These are phyloP conservation scores for Chlamydomonas applanata DNA, from an alignment of 139 green algal species.

Conservation along the genomic window DNA sequence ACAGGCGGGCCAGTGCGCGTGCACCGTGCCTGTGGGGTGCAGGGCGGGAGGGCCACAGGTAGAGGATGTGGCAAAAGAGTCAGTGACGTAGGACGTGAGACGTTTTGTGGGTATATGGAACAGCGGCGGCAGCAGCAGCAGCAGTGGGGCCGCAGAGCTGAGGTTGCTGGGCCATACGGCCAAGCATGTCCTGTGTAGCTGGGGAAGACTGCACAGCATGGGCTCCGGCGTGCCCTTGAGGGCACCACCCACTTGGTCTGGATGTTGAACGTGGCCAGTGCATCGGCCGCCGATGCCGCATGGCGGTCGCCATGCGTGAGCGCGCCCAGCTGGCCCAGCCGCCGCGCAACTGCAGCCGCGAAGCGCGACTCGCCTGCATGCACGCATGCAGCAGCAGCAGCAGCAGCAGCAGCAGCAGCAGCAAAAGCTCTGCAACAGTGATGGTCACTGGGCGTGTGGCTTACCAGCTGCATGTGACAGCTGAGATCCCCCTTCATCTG, in stretches of 20 bases:
- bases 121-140: no score
- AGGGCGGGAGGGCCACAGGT: not conserved
- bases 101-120: no score
- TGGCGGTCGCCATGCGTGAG: slow-evolving; percentile 64
- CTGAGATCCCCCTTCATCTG: no score
- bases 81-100: not conserved
- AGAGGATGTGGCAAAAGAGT: not conserved
- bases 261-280: slow-evolving; percentile 48
- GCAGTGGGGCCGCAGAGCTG: no score
- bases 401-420: not conserved
- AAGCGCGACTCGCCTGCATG: slow-evolving; percentile 11
- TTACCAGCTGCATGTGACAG: no score
- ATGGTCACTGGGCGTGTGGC: no score
- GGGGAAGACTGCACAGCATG: not conserved
- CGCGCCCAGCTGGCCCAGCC: slow-evolving; percentile 57
- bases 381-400: not conserved
- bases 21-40: not conserved
- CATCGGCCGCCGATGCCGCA: slow-evolving; percentile 44
- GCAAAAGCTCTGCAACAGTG: not conserved
- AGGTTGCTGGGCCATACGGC: no score
- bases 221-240: not conserved
- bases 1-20: not conserved
- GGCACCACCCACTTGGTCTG: slow-evolving; percentile 30
- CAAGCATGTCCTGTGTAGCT: not conserved
- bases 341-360: slow-evolving; percentile 33